These are phyloP conservation scores for Trebouxia sp. DNA, from an alignment of 139 green algal species.

Conservation along the genomic window DNA sequence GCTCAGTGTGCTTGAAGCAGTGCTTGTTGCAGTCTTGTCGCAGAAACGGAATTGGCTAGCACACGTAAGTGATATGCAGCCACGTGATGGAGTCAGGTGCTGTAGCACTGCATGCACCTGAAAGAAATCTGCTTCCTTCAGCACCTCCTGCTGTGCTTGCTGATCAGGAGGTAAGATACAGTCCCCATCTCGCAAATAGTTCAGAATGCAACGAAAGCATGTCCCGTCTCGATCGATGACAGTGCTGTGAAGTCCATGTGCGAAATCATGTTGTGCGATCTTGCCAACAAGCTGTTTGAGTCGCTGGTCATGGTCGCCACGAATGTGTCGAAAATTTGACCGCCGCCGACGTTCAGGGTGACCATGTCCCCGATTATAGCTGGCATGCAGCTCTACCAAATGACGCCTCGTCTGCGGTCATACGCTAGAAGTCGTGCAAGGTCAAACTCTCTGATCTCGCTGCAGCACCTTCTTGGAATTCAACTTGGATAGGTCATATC, in stretches of 20 bases:
- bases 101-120: too few relatives aligned
- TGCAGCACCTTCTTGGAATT: too few relatives aligned
- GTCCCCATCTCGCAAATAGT: constrained; percentile 52
- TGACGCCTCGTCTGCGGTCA: too few relatives aligned
- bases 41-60: too few relatives aligned
- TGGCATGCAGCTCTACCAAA: too few relatives aligned
- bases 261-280: not conserved
- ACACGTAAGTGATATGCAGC: not conserved
- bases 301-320: not conserved
- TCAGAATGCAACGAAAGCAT: constrained; percentile 45
- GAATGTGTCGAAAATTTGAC: not conserved
- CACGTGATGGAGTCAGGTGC: not conserved
- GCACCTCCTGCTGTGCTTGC: constrained; percentile 39
- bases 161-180: constrained; percentile 28
- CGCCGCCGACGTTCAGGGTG: not conserved
- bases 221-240: constrained; percentile 40
- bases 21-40: too few relatives aligned
- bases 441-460: too few relatives aligned
- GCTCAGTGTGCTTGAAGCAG: too few relatives aligned
- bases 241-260: not conserved
- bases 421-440: too few relatives aligned
- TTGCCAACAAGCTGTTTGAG: not conserved
- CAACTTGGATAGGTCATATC: too few relatives aligned
- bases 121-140: constrained; percentile 50
- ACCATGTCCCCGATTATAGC: not conserved